Evolutionary conservation across 192 early-diverging fungal species (phyloP).

Genomic region (Rhizoclosmatium globosum): DNA sequence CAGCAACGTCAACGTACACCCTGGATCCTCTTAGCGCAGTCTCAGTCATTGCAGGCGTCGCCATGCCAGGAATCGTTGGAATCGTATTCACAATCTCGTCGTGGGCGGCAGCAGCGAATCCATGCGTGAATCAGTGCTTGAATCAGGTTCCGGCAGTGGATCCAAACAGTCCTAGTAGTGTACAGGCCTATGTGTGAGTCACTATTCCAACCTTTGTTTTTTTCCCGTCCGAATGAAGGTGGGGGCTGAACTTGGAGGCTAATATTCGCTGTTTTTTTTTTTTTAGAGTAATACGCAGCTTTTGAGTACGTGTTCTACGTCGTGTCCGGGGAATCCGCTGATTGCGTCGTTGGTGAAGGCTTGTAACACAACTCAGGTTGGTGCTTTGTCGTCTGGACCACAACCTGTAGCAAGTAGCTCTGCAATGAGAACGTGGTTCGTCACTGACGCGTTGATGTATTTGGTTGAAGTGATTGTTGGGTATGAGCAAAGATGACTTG

Average conservation of each 20-base stretch:
- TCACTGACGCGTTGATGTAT: too few relatives aligned
- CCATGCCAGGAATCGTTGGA: slow-evolving; percentile 1
- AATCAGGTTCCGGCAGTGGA: background rate
- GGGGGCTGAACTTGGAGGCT: background rate
- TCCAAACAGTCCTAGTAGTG: background rate
- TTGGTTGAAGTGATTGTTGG: too few relatives aligned
- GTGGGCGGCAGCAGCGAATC: slow-evolving; percentile 8
- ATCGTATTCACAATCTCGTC: slow-evolving; percentile 14
- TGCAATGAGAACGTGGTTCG: too few relatives aligned
- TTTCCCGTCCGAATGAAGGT: background rate
- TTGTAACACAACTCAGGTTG: background rate
- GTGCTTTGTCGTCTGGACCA: background rate
- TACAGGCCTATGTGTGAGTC: slow-evolving; percentile 10
- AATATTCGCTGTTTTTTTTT: background rate
- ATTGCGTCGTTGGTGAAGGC: background rate
- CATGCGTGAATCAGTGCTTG: slow-evolving; percentile 20
- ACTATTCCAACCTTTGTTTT: background rate
- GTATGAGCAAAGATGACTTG: too few relatives aligned
- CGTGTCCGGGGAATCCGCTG: background rate
- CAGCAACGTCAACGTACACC: background rate
- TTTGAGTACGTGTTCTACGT: background rate
- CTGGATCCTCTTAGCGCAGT: slow-evolving; percentile 12
- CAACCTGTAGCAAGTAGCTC: too few relatives aligned
- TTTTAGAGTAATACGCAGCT: background rate
- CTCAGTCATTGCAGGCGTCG: slow-evolving; percentile 11